Percentiles rank a stretch among this genome's conserved stretches.
These are phyloP conservation scores for Eustoma russellianum DNA, from an alignment of 257 asterid species.

Conservation along the genomic window DNA sequence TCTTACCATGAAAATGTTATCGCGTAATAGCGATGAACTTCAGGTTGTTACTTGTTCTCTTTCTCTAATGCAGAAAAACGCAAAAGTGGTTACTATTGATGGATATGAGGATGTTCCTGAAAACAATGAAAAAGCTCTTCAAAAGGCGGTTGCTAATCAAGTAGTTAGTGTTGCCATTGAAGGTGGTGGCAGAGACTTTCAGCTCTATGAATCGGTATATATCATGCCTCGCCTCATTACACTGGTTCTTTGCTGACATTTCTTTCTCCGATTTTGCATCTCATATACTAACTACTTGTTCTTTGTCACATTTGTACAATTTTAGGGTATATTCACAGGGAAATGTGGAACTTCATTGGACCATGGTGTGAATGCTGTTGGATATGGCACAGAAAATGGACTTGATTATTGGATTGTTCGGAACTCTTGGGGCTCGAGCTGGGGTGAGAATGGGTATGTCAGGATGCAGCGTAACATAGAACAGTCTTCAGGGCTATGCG, in stretches of 20 bases:
- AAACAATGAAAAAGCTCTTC: conserved; percentile 35
- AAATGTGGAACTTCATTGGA: conserved; percentile 47
- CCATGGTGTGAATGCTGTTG: conserved; percentile 75
- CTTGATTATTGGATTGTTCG: conserved; percentile 63
- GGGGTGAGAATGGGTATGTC: conserved; percentile 78
- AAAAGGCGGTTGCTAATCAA: conserved; percentile 47
- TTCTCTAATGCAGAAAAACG: conserved; percentile 44
- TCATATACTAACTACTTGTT: neutral
- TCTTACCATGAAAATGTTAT: neutral
- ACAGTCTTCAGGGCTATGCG: conserved; percentile 44
- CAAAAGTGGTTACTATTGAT: conserved; percentile 54
- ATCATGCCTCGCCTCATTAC: neutral
- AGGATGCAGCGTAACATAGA: conserved; percentile 59
- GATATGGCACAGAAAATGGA: conserved; percentile 54
- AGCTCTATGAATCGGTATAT: conserved; percentile 46
- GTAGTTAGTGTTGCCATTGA: conserved; percentile 61
- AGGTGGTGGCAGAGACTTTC: conserved; percentile 67
- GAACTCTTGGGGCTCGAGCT: conserved; percentile 66
- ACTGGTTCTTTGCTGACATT: neutral
- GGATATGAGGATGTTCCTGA: conserved; percentile 45
- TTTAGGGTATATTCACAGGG: conserved; percentile 65
- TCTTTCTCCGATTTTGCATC: neutral
- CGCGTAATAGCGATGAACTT: neutral
- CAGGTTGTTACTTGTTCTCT: neutral
- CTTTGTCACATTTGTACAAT: neutral